These are phyloP conservation scores for Cochlearia excelsa DNA, from an alignment of 345 rosid genomes.

Conservation along the genomic window DNA sequence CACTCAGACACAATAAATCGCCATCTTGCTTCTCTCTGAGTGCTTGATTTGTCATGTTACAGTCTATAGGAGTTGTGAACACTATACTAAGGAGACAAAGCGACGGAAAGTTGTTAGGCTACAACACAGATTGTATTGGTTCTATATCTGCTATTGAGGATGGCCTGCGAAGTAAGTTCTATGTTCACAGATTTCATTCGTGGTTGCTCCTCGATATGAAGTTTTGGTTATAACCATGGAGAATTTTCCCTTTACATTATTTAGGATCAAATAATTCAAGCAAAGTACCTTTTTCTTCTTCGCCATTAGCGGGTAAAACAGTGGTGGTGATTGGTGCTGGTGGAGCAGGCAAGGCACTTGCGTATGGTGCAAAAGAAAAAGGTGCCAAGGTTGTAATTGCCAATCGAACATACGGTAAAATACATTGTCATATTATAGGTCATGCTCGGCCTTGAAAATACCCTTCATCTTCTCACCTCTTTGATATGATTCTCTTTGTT, in stretches of 20 bases:
- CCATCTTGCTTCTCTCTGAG: neutral
- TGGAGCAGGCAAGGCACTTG: conserved; percentile 95
- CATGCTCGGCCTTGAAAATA: too few relatives aligned
- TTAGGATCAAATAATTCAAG: conserved; percentile 41
- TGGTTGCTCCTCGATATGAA: conserved; percentile 8
- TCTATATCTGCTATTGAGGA: conserved; percentile 96
- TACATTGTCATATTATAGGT: neutral
- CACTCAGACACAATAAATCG: neutral
- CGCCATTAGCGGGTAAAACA: conserved; percentile 74
- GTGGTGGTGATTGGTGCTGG: conserved; percentile 95
- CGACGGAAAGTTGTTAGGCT: conserved; percentile 78
- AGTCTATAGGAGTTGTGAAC: conserved; percentile 97
- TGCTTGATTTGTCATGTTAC: conserved; percentile 29
- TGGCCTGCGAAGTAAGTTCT: conserved; percentile 64
- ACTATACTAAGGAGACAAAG: conserved; percentile 71
- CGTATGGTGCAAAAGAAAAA: conserved; percentile 88
- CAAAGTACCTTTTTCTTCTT: conserved; percentile 42
- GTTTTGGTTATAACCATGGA: conserved; percentile 18
- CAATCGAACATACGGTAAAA: conserved; percentile 76
- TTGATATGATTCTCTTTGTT: conserved; percentile 17
- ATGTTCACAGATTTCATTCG: conserved; percentile 5
- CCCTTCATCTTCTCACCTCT: neutral
- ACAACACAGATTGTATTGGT: conserved; percentile 85
- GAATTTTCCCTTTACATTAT: neutral
- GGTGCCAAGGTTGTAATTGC: conserved; percentile 85